phyloP scores from a whole-genome alignment of 2,329 filamentous ascomycete species.

The Arthrobotrys conoides region DNA sequence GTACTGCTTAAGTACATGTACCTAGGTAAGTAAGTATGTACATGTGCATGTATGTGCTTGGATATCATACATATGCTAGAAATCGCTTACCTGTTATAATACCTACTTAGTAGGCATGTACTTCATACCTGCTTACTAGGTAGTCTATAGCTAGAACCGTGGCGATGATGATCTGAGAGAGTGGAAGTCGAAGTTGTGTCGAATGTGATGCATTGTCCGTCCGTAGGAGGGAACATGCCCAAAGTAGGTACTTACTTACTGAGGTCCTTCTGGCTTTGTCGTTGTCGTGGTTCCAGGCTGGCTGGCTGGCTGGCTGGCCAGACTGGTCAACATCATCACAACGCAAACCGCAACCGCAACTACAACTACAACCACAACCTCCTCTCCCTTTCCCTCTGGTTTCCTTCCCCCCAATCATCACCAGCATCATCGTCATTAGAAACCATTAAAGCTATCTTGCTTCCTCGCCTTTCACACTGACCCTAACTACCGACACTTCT shows the following conservation, averaged over 20 bases:
- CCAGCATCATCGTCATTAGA: constrained; percentile 2
- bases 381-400: constrained; percentile 19
- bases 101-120: no score
- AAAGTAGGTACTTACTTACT: no score
- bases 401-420: background rate
- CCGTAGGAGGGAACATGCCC: background rate
- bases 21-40: no score
- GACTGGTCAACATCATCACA: constrained; percentile 54
- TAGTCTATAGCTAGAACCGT: no score
- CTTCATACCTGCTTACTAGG: no score
- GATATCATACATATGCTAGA: no score
- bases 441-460: constrained; percentile 5
- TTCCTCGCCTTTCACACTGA: background rate
- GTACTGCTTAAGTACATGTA: no score
- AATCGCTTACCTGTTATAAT: no score
- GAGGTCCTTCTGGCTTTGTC: no score
- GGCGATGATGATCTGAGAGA: background rate
- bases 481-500: background rate
- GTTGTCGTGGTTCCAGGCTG: constrained; percentile 1
- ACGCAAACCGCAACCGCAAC: constrained; percentile 20
- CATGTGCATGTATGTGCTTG: no score
- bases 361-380: constrained; percentile 11
- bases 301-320: constrained; percentile 2
- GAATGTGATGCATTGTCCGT: constrained; percentile 10
- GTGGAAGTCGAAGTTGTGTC: no score